Evolutionary conservation across 768 basidiomycete species (phyloP).

Genomic region (Lactarius hengduanensis): DNA sequence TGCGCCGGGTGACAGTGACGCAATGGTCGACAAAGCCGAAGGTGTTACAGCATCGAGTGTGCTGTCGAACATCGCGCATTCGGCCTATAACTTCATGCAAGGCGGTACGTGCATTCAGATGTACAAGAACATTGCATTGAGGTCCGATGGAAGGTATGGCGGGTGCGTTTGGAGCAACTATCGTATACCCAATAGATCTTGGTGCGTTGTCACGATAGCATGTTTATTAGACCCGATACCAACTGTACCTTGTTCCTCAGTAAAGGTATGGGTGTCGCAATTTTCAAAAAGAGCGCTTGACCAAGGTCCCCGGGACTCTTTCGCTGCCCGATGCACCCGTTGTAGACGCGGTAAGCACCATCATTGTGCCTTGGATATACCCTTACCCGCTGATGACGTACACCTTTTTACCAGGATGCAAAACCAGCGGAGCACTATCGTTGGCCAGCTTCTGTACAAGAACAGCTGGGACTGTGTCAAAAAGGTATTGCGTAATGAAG

Average conservation of each 20-base stretch:
- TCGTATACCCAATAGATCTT: conserved; percentile 95
- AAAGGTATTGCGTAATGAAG: conserved; percentile 95
- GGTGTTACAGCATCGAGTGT: conserved; percentile 41
- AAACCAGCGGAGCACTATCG: conserved; percentile 95
- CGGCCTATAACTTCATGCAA: conserved; percentile 81
- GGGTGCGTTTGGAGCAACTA: conserved; percentile 94
- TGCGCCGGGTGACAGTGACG: conserved; percentile 56
- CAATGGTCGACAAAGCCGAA: conserved; percentile 33
- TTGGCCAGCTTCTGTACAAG: conserved; percentile 95
- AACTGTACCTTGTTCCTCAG: conserved; percentile 39
- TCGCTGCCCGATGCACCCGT: not conserved
- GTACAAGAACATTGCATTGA: conserved; percentile 3
- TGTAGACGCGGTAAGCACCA: conserved; percentile 57
- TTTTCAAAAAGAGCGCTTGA: conserved; percentile 2
- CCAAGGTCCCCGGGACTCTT: conserved; percentile 1
- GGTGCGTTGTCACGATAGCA: conserved; percentile 47
- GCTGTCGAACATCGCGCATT: conserved; percentile 59
- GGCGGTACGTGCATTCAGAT: conserved; percentile 57
- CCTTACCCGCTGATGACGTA: conserved; percentile 8
- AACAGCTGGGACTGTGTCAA: conserved; percentile 92
- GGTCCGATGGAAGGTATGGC: conserved; percentile 63
- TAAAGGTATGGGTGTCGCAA: conserved; percentile 56
- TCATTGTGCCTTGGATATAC: not conserved
- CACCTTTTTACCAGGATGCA: conserved; percentile 64
- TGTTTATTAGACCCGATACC: conserved; percentile 14